These are phyloP conservation scores for Breynia disticha DNA, from an alignment of 441 rosid species.

Conservation along the genomic window DNA sequence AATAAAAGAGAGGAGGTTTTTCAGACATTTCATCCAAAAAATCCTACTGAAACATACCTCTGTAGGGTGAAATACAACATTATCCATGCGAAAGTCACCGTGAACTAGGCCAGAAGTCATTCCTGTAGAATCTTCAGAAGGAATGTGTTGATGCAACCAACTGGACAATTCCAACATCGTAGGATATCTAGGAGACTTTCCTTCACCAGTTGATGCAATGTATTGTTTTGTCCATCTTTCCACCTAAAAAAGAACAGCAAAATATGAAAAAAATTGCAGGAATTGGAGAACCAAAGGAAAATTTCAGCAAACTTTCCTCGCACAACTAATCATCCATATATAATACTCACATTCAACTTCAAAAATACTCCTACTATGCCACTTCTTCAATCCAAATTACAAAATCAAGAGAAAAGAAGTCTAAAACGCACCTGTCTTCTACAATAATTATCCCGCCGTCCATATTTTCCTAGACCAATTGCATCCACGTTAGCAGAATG, in stretches of 20 bases:
- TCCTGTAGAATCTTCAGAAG: conserved; percentile 68
- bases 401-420: no score
- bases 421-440: conserved; percentile 51
- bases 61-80: conserved; percentile 76
- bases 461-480: conserved; percentile 70
- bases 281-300: conserved; percentile 3
- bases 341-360: background rate
- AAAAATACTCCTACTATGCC: background rate
- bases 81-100: conserved; percentile 93
- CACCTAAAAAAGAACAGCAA: conserved; percentile 31
- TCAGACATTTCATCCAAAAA: no score
- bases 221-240: conserved; percentile 94
- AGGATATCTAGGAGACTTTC: conserved; percentile 58
- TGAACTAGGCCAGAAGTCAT: conserved; percentile 74
- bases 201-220: conserved; percentile 70
- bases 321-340: background rate
- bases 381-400: no score
- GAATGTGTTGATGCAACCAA: conserved; percentile 63
- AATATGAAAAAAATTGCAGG: background rate
- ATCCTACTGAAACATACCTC: conserved; percentile 36
- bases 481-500: conserved; percentile 69
- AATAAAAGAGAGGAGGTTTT: no score
- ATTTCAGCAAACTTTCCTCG: background rate
- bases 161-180: conserved; percentile 69
- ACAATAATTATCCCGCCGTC: conserved; percentile 67